Base-by-base conservation (phyloP, 2,329 filamentous ascomycete genomes). In the Colletotrichum simmondsii region DNA sequence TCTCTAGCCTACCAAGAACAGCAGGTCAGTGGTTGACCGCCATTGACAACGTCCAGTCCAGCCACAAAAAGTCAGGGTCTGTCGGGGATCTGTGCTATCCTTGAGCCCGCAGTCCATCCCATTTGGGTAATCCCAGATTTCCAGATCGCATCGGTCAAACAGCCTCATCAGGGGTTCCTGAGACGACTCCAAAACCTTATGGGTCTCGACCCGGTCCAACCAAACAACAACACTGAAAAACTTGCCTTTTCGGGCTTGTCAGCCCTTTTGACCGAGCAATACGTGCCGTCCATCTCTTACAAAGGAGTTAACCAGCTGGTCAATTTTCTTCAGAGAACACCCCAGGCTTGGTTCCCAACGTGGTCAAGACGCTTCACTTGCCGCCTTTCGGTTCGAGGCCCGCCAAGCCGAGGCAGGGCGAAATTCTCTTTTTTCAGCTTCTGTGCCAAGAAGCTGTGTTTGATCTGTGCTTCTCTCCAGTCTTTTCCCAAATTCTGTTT, bases 71-170 rank as follows among this genome's bases (percentile, higher is more conserved):
- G 28, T 11, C 8, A 22, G 46, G 53, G 52, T 46, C 30, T 42
- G 24, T 19, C 35, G 54, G 37, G 56, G 46, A 65, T 46, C 62
- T 24, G 46, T 46, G 62, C 62, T 42, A 60, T 26, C 62, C 61
- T 19, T 60, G 66, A 16, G 14, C 46, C 11, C n/a, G 46, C 42
- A n/a, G 19, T 49, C 42, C 42, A 19, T 49, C 42, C 42, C 22
- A 10, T 24, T n/a, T 14, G 19, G 42, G 42, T 24, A 7, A 8
- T 28, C 42, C 65, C 26, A 32, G 56, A 26, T 57, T 35, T 49
- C 42, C 8, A 49, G 56, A 69, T 74, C 70, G 60, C 69, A 62
- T 74, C 72, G 68, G 65, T 74, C 63, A 72, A 74, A 69, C 72
- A 70, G 24, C 72, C 32, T 65, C 70, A 63, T 28, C 70, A 65